Evolutionary conservation across 2,329 filamentous ascomycete species (phyloP), one percentile per base, ranked within the genome.

Genomic region (Colletotrichum sp.): DNA sequence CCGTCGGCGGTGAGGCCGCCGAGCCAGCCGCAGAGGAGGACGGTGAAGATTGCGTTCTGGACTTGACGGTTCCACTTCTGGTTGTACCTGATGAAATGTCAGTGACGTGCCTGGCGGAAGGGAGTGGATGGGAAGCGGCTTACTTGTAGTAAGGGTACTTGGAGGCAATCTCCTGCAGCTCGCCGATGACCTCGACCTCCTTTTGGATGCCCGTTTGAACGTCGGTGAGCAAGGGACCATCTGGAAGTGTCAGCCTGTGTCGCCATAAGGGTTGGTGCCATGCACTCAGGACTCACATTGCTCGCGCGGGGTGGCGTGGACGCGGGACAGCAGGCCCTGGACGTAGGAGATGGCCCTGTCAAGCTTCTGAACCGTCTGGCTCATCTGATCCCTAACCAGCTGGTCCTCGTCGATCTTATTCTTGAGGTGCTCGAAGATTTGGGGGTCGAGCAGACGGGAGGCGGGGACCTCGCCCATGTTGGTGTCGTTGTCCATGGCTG

Each of bases 91-190:
- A 16, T 6, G 32, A 15, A 59, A 76, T 62, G 73, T n/a, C 80
- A 28, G 63, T 26, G 8, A 44, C 34, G 7, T 32, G 44, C 32
- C n/a, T 24, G 18, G 34, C 10, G 30, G 24, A 62, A 62, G 18
- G 55, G 5, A 22, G 34, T 66, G 18, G 32, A 57, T 9, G 70
- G 44, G 44, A 13, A 52, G 44, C 44, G 6, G 44, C 85, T 63
- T 82, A 98, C 90, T 98, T 98, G 92, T 99, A 99, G 89, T 99
- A 99, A 0, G 97, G 96, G 81, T 98, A 94, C 83, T 95, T 90
- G 30, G 95, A 96, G 3, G 96, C 95, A 71, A 95, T 91, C 71
- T 89, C 86, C 77, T 92, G 91, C 60, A 99, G 91, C 79, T 93
- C 92, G 73, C 88, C 86, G 62, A 98, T 90, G 60, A 93, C 94